phyloP scores from a whole-genome alignment of 1,284 basidiomycete species.

The Moniliophthora roreri region DNA sequence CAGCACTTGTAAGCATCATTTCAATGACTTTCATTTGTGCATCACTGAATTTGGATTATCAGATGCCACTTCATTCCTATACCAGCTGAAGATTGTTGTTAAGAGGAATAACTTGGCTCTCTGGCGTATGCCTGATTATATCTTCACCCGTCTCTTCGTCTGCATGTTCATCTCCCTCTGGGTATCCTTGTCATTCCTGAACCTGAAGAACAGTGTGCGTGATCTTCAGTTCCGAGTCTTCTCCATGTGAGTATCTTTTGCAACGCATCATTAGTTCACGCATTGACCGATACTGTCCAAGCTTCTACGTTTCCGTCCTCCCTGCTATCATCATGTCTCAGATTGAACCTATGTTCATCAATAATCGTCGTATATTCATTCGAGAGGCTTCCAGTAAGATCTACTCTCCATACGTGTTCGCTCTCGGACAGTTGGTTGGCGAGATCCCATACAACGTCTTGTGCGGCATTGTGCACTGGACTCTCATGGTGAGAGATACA shows the following conservation, averaged over 20 bases:
- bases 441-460: slow-evolving; percentile 80
- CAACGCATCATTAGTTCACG: background rate
- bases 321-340: slow-evolving; percentile 80
- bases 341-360: slow-evolving; percentile 86
- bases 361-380: slow-evolving; percentile 72
- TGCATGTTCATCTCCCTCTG: slow-evolving; percentile 78
- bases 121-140: slow-evolving; percentile 84
- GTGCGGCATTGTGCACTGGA: slow-evolving; percentile 78
- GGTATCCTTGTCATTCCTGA: slow-evolving; percentile 83
- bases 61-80: slow-evolving; percentile 79
- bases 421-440: slow-evolving; percentile 78
- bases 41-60: background rate
- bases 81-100: slow-evolving; percentile 79
- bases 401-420: slow-evolving; percentile 82
- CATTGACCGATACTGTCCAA: slow-evolving; percentile 24
- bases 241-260: slow-evolving; percentile 50
- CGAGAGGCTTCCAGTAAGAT: slow-evolving; percentile 77
- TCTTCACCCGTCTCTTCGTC: slow-evolving; percentile 81
- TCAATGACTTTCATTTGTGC: background rate
- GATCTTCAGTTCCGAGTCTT: slow-evolving; percentile 88
- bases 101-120: slow-evolving; percentile 74
- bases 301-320: slow-evolving; percentile 70
- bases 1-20: slow-evolving; percentile 43
- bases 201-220: slow-evolving; percentile 59
- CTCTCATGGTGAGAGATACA: slow-evolving; percentile 53